Evolutionary conservation across 1,284 basidiomycete species (phyloP).

Genomic region (Vanrija pseudolonga): DNA sequence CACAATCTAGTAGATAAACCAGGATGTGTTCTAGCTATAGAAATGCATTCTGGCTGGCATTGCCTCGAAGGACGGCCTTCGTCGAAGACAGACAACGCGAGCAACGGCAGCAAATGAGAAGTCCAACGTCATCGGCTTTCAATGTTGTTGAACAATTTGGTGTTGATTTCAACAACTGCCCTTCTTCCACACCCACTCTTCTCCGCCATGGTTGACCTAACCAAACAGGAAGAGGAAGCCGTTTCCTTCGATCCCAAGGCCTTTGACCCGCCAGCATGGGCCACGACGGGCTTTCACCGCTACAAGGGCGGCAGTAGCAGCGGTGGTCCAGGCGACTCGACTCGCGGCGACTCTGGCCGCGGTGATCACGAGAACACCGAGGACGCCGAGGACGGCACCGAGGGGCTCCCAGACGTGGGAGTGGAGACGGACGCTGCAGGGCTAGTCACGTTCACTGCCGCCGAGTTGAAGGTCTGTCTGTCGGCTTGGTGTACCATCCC

Average conservation of each 20-base stretch:
- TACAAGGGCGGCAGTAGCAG: not conserved
- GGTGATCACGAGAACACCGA: slow-evolving; percentile 1
- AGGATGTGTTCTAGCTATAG: not conserved
- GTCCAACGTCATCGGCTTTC: not conserved
- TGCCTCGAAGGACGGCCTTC: too few relatives aligned
- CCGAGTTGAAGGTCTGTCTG: slow-evolving; percentile 27
- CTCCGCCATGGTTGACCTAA: not conserved
- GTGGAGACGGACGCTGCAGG: slow-evolving; percentile 39
- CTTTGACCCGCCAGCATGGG: slow-evolving; percentile 40
- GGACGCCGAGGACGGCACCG: not conserved
- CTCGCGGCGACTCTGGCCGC: not conserved
- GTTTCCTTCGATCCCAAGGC: slow-evolving; percentile 28
- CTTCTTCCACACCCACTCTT: not conserved
- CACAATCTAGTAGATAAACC: not conserved
- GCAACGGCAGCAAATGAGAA: too few relatives aligned
- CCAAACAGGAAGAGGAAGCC: slow-evolving; percentile 7
- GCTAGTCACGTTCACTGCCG: slow-evolving; percentile 31
- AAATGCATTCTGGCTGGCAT: not conserved
- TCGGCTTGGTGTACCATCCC: too few relatives aligned
- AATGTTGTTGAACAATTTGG: not conserved
- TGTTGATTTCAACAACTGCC: too few relatives aligned
- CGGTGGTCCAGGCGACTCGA: not conserved
- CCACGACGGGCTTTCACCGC: slow-evolving; percentile 6
- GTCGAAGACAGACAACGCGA: too few relatives aligned
- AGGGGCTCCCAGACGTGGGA: slow-evolving; percentile 16